These are phyloP conservation scores for Panus rudis DNA, from an alignment of 768 basidiomycete genomes.

Conservation along the genomic window DNA sequence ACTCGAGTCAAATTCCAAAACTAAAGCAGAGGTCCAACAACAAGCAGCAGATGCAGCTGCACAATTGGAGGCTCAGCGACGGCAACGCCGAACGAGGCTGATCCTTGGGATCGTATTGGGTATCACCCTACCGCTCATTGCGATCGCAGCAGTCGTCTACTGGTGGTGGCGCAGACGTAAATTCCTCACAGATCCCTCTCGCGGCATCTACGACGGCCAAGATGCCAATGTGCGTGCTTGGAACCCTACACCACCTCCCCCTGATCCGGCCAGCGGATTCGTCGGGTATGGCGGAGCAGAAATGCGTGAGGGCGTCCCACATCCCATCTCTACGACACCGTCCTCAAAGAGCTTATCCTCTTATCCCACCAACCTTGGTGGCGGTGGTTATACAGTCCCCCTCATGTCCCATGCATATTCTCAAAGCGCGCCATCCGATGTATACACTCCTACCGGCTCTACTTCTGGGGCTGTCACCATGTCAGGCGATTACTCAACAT, in stretches of 20 bases:
- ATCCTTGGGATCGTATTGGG: conserved; percentile 28
- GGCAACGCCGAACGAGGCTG: conserved; percentile 17
- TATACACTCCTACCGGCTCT: background rate
- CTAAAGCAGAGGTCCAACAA: conserved; percentile 14
- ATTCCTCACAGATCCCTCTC: background rate
- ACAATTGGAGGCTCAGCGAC: conserved; percentile 8
- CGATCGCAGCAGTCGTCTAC: conserved; percentile 15
- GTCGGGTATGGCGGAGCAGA: too few species aligned
- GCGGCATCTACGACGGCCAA: conserved; percentile 9
- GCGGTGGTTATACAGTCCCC: too few species aligned
- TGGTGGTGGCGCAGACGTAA: conserved; percentile 16
- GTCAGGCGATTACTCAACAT: too few species aligned
- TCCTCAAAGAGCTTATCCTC: too few species aligned
- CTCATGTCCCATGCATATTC: too few species aligned
- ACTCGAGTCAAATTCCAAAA: conserved; percentile 24
- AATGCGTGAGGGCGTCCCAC: too few species aligned
- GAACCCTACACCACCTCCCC: conserved; percentile 3
- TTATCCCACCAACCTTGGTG: too few species aligned
- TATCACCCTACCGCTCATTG: conserved; percentile 21
- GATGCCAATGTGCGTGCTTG: conserved; percentile 8
- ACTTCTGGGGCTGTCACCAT: too few species aligned
- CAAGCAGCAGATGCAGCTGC: conserved; percentile 13
- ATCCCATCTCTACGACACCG: too few species aligned
- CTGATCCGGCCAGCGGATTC: too few species aligned
- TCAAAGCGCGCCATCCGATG: too few species aligned